A percentile compares a stretch with the other conserved stretches of the same genome.
Conservation (phyloP, 2,329 filamentous ascomycete genomes). For the Pseudogymnoascus sp. region DNA sequence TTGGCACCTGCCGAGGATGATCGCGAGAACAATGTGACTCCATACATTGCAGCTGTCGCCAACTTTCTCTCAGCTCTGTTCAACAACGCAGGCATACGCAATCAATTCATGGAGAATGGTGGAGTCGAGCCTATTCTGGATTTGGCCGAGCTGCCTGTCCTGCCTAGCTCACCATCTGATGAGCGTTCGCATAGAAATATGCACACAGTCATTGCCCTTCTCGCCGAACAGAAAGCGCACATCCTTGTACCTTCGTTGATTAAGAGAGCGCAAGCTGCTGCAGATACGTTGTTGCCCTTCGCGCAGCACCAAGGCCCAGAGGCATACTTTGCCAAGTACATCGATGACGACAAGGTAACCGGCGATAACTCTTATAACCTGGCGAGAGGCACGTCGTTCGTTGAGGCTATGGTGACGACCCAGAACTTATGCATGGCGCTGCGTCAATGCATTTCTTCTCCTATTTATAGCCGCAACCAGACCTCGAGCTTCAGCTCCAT, state of each 20-base stretch:
- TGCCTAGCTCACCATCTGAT: conserved; percentile 66
- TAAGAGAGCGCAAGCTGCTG: conserved; percentile 60
- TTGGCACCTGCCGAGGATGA: conserved; percentile 15
- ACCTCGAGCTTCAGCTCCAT: conserved; percentile 62
- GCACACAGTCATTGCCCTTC: conserved; percentile 63
- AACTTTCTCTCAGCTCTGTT: conserved; percentile 55
- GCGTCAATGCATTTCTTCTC: conserved; percentile 62
- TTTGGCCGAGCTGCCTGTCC: conserved; percentile 70
- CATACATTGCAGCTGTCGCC: conserved; percentile 65
- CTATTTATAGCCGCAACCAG: conserved; percentile 42
- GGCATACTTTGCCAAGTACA: conserved; percentile 64
- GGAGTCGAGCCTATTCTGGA: conserved; percentile 80
- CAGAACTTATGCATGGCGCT: conserved; percentile 71
- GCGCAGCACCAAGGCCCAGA: conserved; percentile 38
- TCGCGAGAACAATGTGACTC: conserved; percentile 23
- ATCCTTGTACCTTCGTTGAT: conserved; percentile 75
- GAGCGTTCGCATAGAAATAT: conserved; percentile 61
- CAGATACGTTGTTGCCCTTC: conserved; percentile 61
- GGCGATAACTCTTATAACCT: conserved; percentile 33
- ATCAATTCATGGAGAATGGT: conserved; percentile 65
- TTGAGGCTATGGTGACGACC: conserved; percentile 69
- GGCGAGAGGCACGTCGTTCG: conserved; percentile 62
- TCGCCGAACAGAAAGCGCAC: conserved; percentile 74
- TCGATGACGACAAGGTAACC: conserved; percentile 35
- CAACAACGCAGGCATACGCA: conserved; percentile 24